phyloP scores from a whole-genome alignment of 768 basidiomycete species.

The Podaxis sp. region DNA sequence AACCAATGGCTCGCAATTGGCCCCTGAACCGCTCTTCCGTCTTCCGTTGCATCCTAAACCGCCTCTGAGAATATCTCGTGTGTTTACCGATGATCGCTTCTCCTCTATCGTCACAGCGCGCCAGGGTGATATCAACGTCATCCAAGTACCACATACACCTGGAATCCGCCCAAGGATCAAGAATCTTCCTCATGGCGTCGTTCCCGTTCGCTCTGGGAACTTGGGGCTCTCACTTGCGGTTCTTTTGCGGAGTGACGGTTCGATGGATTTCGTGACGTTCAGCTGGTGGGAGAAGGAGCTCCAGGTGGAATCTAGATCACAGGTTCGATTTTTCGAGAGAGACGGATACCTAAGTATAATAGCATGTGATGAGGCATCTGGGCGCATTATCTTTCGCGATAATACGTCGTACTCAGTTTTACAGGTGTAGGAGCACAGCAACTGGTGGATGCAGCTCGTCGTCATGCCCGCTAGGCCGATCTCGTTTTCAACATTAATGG shows the following conservation, averaged over 20 bases:
- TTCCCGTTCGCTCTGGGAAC: no score
- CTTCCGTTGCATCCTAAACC: no score
- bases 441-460: not conserved
- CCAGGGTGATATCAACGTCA: no score
- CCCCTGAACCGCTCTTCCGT: no score
- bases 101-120: no score
- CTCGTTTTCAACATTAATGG: constrained; percentile 39
- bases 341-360: not conserved
- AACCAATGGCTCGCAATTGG: not conserved
- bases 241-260: no score
- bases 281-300: not conserved
- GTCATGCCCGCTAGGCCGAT: constrained; percentile 34
- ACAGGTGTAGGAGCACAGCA: not conserved
- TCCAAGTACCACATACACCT: no score
- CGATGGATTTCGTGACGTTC: not conserved
- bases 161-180: no score
- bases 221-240: no score
- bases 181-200: no score
- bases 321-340: not conserved
- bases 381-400: not conserved
- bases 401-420: not conserved
- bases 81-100: no score
- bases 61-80: no score
- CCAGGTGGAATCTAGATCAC: not conserved
- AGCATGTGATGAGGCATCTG: not conserved